Evolutionary conservation across 371 early-diverging fungal genomes (phyloP), one percentile per base, ranked within the genome.

Genomic region (Actinomucor elegans): DNA sequence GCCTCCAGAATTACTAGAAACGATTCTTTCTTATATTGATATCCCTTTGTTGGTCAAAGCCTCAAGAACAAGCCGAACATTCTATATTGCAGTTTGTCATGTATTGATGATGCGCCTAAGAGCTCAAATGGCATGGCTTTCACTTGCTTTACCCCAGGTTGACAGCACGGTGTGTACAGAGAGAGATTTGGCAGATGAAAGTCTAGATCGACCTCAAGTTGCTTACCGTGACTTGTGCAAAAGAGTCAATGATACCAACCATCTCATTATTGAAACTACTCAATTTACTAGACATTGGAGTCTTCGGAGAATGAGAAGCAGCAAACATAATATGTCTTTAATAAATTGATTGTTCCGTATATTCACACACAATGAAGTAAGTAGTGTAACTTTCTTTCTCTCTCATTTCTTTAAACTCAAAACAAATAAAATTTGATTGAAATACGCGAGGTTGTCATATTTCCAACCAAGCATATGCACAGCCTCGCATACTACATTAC

Each of bases 1-100:
- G 28, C 75, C 75, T 8, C 27, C 58, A 5, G 75, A 75, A 44
- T 27, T 75, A 29, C 42, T 68, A 8, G 61, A 64, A 23, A n/a
- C 41, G 6, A 58, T 71, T 12, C 31, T 75, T 23, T 68, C 60
- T 12, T 59, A 12, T 48, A 10, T 49, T 48, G 59, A 60, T 33
- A 57, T 59, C 17, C 18, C 33, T 6, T 43, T 47, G 3, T 44
- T 73, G 5, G 59, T 67, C 17, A 54, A 45, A 18, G 15, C 47
- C 11, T 44, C 74, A 5, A 28, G 70, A 6, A 50, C 55, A 3
- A 65, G 61, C 4, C 61, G 70, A 6, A 4, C 37, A 12, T 73
- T 65, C 29, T 73, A 69, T 24, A 52, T 67, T 17, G 51, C 67
- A n/a, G 37, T 41, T 15, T 69, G 69, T 37, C 43, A 65, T 26